Evolutionary conservation across 2,329 filamentous ascomycete genomes (phyloP).

Genomic region (Paracamarosporium sp.): DNA sequence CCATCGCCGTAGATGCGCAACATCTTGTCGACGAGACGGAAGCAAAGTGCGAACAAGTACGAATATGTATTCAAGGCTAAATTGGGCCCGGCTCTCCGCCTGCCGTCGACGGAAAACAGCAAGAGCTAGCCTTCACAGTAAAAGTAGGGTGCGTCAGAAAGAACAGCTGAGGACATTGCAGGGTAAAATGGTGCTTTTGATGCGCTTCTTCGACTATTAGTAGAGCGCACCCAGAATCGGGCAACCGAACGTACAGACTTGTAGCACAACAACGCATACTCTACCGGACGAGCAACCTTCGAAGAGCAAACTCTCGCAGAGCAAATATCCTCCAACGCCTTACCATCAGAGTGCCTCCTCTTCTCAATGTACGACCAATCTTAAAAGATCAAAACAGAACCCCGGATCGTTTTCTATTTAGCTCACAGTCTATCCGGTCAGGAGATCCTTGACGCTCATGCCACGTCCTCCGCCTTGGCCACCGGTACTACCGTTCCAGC

Average conservation of each 20-base stretch:
- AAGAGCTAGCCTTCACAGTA: neutral
- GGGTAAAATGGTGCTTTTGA: neutral
- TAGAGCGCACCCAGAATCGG: neutral
- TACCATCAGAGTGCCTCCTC: neutral
- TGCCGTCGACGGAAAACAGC: neutral
- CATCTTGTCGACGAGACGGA: neutral
- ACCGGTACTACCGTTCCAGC: conserved; percentile 42
- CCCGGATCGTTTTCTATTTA: neutral
- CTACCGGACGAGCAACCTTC: neutral
- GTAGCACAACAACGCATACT: neutral
- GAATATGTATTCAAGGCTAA: too few species aligned
- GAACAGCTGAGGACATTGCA: neutral
- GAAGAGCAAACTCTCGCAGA: neutral
- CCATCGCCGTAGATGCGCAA: neutral
- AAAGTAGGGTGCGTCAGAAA: neutral
- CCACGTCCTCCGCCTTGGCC: conserved; percentile 30
- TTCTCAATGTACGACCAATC: neutral
- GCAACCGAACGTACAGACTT: too few species aligned
- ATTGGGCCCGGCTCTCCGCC: neutral
- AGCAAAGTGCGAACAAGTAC: neutral
- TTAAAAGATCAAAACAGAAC: neutral
- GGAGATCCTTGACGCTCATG: conserved; percentile 56
- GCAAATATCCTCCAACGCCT: conserved; percentile 16
- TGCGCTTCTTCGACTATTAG: neutral
- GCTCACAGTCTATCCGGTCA: conserved; percentile 40